Conservation (phyloP, 768 basidiomycete species). For the Termitomyces sp. region DNA sequence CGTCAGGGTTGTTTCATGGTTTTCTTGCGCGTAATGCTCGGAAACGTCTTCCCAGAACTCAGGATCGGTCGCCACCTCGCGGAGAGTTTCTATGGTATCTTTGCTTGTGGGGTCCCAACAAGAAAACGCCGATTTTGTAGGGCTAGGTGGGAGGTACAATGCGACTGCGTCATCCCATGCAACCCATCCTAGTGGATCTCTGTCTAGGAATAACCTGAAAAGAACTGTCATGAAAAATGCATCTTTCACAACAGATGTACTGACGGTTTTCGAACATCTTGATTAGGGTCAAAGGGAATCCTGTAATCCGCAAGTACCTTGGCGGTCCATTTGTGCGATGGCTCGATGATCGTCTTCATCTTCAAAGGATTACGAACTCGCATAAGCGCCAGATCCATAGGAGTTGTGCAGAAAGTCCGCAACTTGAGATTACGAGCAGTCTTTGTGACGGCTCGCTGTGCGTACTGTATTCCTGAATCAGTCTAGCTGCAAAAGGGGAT, state of each 20-base stretch:
- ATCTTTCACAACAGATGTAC: constrained; percentile 14
- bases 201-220: constrained; percentile 49
- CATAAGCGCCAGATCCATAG: constrained; percentile 55
- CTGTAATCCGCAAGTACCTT: constrained; percentile 54
- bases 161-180: constrained; percentile 46
- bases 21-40: constrained; percentile 73
- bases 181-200: constrained; percentile 62
- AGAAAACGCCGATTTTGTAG: constrained; percentile 43
- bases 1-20: constrained; percentile 54
- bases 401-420: constrained; percentile 57
- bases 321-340: constrained; percentile 46
- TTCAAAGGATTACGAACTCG: constrained; percentile 66
- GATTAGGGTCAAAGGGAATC: constrained; percentile 35
- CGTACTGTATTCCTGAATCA: constrained; percentile 38
- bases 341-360: constrained; percentile 40
- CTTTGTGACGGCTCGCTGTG: constrained; percentile 74
- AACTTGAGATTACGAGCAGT: constrained; percentile 73
- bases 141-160: constrained; percentile 43
- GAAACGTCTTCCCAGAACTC: constrained; percentile 68
- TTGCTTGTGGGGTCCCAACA: constrained; percentile 55
- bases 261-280: constrained; percentile 37
- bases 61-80: constrained; percentile 37
- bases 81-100: constrained; percentile 44
- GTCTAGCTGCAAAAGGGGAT: background rate
- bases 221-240: background rate